These are phyloP conservation scores for Yamadazyma sp. DNA, from an alignment of 1,139 yeast species.

Conservation along the genomic window DNA sequence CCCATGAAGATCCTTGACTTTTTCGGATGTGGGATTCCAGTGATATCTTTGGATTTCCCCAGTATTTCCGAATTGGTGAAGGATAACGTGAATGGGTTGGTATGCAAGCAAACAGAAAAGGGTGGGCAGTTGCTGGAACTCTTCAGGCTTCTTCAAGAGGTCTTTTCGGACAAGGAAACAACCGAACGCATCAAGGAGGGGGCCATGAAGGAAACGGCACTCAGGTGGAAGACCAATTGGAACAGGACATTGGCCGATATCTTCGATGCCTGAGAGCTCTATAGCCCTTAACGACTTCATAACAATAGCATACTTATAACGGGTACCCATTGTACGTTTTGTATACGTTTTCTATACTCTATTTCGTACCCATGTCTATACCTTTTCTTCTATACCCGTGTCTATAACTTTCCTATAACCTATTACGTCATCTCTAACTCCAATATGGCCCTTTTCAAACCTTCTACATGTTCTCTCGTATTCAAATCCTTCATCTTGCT, in stretches of 20 bases:
- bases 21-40: constrained; percentile 96
- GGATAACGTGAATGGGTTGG: constrained; percentile 44
- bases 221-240: constrained; percentile 85
- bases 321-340: too few species aligned
- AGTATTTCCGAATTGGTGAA: constrained; percentile 67
- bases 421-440: neutral
- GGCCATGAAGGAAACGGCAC: constrained; percentile 65
- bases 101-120: constrained; percentile 24
- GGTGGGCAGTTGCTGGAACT: constrained; percentile 36
- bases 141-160: constrained; percentile 44
- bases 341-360: too few species aligned
- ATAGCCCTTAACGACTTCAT: too few species aligned
- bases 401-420: too few species aligned
- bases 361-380: too few species aligned
- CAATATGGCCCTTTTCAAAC: constrained; percentile 23
- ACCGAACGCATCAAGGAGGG: constrained; percentile 54
- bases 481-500: constrained; percentile 4
- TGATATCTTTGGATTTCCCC: constrained; percentile 70
- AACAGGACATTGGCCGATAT: constrained; percentile 18
- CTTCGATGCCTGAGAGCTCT: too few species aligned
- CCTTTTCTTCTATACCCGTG: too few species aligned
- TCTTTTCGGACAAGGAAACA: constrained; percentile 41
- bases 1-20: constrained; percentile 98
- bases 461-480: neutral
- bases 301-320: too few species aligned